Evolutionary conservation across 2,329 filamentous ascomycete genomes (phyloP), one percentile per base, ranked within the genome.

Genomic region (Diaporthe humulicola): DNA sequence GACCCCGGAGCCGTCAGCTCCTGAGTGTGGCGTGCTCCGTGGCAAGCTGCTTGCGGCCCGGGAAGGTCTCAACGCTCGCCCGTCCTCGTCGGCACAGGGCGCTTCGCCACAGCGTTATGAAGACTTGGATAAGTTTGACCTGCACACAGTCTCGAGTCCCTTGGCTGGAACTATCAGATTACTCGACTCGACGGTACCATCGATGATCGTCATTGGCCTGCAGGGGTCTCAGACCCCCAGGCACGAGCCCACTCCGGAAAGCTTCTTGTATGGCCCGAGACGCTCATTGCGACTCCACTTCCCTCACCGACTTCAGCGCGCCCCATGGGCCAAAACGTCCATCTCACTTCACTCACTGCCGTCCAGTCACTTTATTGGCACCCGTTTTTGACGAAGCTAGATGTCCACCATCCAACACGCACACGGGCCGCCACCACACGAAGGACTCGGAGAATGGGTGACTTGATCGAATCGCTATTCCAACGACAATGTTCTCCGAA

Each of bases 401-500:
- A 74, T 74, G 71, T 57, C 60, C 56, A 66, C 50, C 71, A 66
- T 48, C 50, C 61, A 57, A 57, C 67, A 52, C 66, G 22, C 67
- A 61, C 57, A 71, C 54, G 58, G 71, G 73, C 52, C 57, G 50
- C 64, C 64, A 67, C 45, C 61, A 69, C 50, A 54, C 42, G n/a
- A 75, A 67, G 61, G 58, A n/a, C n/a, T n/a, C n/a, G n/a, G n/a
- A 73, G 64, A 61, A 75, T 75, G 74, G 71, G 71, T 57, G 57
- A 74, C 71, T 71, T 73, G 64, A 70, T 60, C 36, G 71, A 73
- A 42, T 70, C 71, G 57, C 52, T 73, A 28, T 70, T 74, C 38
- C 64, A 73, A 67, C 74, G 71, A 33, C 71, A 60, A 74, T 74
- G 71, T 40, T 60, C 67, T 48, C 36, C 67, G 28, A 58, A 60